Base-by-base conservation (phyloP, 1,284 basidiomycete species). In the Microbotryum silenes-acaulis region DNA sequence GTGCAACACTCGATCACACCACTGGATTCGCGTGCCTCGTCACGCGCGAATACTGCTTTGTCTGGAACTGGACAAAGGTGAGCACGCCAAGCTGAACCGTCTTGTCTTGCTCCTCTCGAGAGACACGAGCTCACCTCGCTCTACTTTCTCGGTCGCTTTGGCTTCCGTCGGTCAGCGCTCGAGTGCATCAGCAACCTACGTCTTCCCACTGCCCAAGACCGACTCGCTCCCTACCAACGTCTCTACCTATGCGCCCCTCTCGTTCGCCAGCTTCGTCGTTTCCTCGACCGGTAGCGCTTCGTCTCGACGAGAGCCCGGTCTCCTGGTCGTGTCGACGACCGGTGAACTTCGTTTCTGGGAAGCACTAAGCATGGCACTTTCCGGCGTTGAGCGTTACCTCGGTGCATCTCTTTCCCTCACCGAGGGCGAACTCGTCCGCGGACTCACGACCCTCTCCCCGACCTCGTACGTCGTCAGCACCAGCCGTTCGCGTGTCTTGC, bases 1-100 rank as follows among this genome's bases (percentile, higher is more conserved):
- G 72, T 20, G 77, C 72, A 0, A 64, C 72, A 20, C 58, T 78
- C 7, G 77, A 78, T 56, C 58, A 70, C 1, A 51, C 60, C 4
- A 72, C 72, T 4, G 78, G 78, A 1, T 78, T 76, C 53, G 78
- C 77, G 0, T 72, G 74, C 53, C 74, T 78, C 9, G 57, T 75
- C 12, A 74, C 71, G 2, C 67, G 71, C 6, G 64, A 69, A 9
- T 51, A 60, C 25, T 75, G 75, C 57, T 73, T 74, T 48, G 75
- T 76, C 3, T 79, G 78, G 78, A 78, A 78, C 63, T 78, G 76
- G 64, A 64, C 72, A 12, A 77, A 74, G 59, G 76, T 75, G 29
- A 20, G 66, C 29, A 14, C 25, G 5, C 52, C 7, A 6, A n/a
- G 27, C n/a, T 21, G 18, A 6, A 4, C 18, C 8, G 14, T 8